These are phyloP conservation scores for Alternaria sp. DNA, from an alignment of 2,329 filamentous ascomycete genomes.

Conservation along the genomic window DNA sequence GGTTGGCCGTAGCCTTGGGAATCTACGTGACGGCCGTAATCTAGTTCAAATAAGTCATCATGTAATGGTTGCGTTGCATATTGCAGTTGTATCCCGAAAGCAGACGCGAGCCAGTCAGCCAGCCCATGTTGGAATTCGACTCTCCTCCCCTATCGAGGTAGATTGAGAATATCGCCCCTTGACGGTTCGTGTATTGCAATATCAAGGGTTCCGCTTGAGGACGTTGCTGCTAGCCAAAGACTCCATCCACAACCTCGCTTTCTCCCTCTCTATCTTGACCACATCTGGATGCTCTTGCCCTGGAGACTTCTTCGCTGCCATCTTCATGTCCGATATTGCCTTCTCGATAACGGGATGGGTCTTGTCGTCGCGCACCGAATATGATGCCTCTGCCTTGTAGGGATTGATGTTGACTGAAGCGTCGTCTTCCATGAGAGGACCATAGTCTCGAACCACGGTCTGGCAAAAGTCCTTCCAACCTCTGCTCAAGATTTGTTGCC, in stretches of 20 bases:
- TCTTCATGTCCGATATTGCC: not conserved
- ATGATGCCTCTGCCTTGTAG: constrained; percentile 8
- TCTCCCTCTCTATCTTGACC: not conserved
- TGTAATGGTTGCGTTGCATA: not conserved
- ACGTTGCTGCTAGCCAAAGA: not conserved
- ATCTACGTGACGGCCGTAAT: not conserved
- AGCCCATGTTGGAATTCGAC: not conserved
- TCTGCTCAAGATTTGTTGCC: constrained; percentile 56
- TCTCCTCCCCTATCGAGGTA: not conserved
- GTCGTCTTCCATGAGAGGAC: constrained; percentile 4
- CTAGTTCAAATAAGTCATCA: not conserved
- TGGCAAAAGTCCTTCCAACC: constrained; percentile 67
- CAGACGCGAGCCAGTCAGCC: not conserved
- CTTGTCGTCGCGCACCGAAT: not conserved
- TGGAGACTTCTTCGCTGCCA: not conserved
- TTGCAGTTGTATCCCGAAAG: not conserved
- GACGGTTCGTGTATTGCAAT: not conserved
- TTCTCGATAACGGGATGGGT: not conserved
- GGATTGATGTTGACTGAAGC: not conserved
- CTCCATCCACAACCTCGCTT: not conserved
- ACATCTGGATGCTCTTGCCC: not conserved
- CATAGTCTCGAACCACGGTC: constrained; percentile 55
- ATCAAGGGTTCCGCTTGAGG: not conserved
- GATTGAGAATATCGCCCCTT: not conserved
- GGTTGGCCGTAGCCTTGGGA: not conserved